Base-by-base conservation (phyloP, 805 yeast species). In the Vanderwaltozyma polyspora region DNA sequence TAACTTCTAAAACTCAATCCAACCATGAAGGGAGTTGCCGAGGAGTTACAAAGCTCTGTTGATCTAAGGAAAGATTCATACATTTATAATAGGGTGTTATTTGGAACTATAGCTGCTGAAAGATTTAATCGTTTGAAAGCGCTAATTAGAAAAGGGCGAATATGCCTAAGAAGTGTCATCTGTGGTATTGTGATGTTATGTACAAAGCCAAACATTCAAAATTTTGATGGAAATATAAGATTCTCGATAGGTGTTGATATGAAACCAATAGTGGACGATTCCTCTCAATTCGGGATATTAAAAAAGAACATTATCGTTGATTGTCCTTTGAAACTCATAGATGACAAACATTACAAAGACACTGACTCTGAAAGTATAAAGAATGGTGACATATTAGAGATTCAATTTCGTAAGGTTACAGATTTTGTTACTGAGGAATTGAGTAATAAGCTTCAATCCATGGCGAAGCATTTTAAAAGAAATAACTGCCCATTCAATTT, bases 391-490 rank as follows among this genome's bases (percentile, higher is more conserved):
- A 25, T 50, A 5, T 21, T 49, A 5, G 55, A 48, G 18, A 38
- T 36, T 18, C 55, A 51, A 23, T 52, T 55, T 28, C 44, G 46
- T 12, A 40, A 41, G 15, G 34, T 51, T 11, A 41, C 53, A 5
- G 35, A 42, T 4, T 40, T 39, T 28, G 44, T 55, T 17, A 44
- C 44, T 15, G 28, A 34, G 2, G 18, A 25, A 2, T 25, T 55
- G 13, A 33, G 51, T 42, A 43, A 24, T 40, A 38, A 25, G 24
- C 31, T 19, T 48, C 48, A 1, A 49, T 48, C 31, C 45, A 46
- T 30, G 59, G 51, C 25, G 53, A 52, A 29, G 59, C 49, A 32
- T 42, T 55, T 15, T 47, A 46, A 32, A 40, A 47, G 31, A 48
- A n/a, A n/a, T n/a, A n/a, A n/a, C n/a, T n/a, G n/a, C n/a, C n/a